Conservation (phyloP, 2,329 filamentous ascomycete species). For the Epichloe uncinata region DNA sequence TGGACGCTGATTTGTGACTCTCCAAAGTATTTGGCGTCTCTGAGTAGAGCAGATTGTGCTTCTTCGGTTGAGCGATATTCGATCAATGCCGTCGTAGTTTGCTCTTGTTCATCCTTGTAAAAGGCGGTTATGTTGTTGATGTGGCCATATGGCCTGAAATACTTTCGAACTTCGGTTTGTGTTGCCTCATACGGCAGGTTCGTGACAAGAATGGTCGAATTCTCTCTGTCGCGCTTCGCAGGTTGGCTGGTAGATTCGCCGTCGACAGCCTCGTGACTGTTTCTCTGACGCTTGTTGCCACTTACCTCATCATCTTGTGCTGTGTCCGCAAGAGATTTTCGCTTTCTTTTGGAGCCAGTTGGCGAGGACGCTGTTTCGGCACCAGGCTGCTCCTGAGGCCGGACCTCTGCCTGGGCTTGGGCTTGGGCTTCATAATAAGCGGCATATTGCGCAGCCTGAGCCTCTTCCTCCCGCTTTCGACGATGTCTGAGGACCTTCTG, state of each 20-base stretch:
- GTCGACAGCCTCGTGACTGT: slow-evolving; percentile 21
- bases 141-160: slow-evolving; percentile 81
- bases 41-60: slow-evolving; percentile 64
- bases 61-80: slow-evolving; percentile 78
- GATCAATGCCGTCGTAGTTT: slow-evolving; percentile 58
- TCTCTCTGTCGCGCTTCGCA: slow-evolving; percentile 74
- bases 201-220: slow-evolving; percentile 70
- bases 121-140: slow-evolving; percentile 62
- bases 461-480: slow-evolving; percentile 50
- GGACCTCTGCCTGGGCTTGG: slow-evolving; percentile 5
- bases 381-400: slow-evolving; percentile 11
- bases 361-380: slow-evolving; percentile 20
- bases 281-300: slow-evolving; percentile 54
- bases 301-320: slow-evolving; percentile 25
- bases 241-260: slow-evolving; percentile 12
- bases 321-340: slow-evolving; percentile 41
- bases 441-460: slow-evolving; percentile 41
- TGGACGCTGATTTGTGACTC: slow-evolving; percentile 60
- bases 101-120: slow-evolving; percentile 44
- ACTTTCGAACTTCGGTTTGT: slow-evolving; percentile 66
- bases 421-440: slow-evolving; percentile 21
- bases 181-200: slow-evolving; percentile 59
- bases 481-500: slow-evolving; percentile 49
- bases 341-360: slow-evolving; percentile 56
- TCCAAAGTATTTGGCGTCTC: slow-evolving; percentile 68